Base-by-base conservation (phyloP, 768 basidiomycete genomes). In the Tricholoma hemisulphureum region DNA sequence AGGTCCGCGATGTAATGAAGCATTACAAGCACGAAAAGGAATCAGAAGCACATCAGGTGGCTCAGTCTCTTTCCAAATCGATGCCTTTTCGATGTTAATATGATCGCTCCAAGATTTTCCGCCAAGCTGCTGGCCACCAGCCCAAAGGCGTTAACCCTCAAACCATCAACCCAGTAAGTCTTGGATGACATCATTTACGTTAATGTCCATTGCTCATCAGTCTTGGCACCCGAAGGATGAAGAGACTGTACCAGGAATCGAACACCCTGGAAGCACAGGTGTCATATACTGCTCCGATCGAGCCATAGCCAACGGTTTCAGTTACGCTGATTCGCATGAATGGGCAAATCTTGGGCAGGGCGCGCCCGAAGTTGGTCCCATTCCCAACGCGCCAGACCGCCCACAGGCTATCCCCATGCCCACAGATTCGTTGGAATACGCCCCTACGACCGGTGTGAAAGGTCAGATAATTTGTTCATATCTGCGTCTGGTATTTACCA, bases 281-380 rank as follows among this genome's bases (percentile, higher is more conserved):
- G 81, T 82, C 21, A 83, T 95, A 66, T 97, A 95, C 70, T 95
- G 93, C 72, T 93, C 91, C 1, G 91, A 95, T 67, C 86, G 94
- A 58, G 91, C 94, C n/a, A 92, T 93, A 77, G 93, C 93, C 10
- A 96, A 97, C 67, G 95, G 95, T 8, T 97, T 94, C 77, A 87
- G 76, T 61, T 90, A 91, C 63, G 83, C 88, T 58, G 77, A 78
- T 62, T 86, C 85, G 13, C 87, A 91, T 65, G 86, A 88, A 61
- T 94, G 93, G 92, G 82, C 89, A 5, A 93, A 93, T 67, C 79
- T 93, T 9, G 95, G 95, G n/a, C 93, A 95, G 73, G 92, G 91
- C 41, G 91, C 92, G 14, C 93, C 93, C 7, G 93, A 94, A 72
- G 89, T 93, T 4, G 94, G 94, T 0, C 84, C 83, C 2, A 85